A percentile compares a stretch with the other conserved stretches of the same genome.
Evolutionary conservation across 495 filamentous ascomycete genomes (phyloP).

Genomic region (Neurospora sp.): DNA sequence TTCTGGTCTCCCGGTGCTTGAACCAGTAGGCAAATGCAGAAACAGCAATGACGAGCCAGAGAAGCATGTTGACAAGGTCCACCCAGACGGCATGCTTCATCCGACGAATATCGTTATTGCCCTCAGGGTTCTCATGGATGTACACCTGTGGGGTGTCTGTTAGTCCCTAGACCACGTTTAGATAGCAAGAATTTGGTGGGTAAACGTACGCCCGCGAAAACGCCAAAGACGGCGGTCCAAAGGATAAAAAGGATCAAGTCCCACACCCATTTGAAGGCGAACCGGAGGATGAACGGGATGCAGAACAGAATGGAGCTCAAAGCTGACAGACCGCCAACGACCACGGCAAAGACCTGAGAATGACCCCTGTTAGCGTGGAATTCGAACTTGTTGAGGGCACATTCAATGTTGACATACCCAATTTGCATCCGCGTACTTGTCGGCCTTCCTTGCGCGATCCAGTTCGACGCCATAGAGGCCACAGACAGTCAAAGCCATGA

Average conservation of each 20-base stretch:
- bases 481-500: constrained; percentile 62
- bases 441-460: constrained; percentile 41
- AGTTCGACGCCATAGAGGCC: constrained; percentile 73
- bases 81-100: constrained; percentile 88
- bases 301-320: constrained; percentile 52
- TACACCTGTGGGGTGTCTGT: constrained; percentile 41
- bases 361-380: neutral
- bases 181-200: neutral
- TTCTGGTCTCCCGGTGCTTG: constrained; percentile 27
- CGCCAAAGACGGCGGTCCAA: constrained; percentile 71
- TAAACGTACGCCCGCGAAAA: constrained; percentile 50
- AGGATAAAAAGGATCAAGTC: constrained; percentile 61
- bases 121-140: constrained; percentile 54
- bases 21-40: constrained; percentile 34
- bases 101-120: constrained; percentile 47
- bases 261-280: constrained; percentile 50
- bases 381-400: neutral
- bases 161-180: neutral
- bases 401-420: constrained; percentile 43
- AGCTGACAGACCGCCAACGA: constrained; percentile 51
- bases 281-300: constrained; percentile 50
- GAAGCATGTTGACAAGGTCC: constrained; percentile 57
- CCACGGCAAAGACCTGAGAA: constrained; percentile 54
- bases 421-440: constrained; percentile 46
- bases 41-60: constrained; percentile 56